Percentiles rank a stretch among this genome's conserved stretches.
Conservation (phyloP, 2,329 filamentous ascomycete genomes). For the Exophiala lecanii-corni region DNA sequence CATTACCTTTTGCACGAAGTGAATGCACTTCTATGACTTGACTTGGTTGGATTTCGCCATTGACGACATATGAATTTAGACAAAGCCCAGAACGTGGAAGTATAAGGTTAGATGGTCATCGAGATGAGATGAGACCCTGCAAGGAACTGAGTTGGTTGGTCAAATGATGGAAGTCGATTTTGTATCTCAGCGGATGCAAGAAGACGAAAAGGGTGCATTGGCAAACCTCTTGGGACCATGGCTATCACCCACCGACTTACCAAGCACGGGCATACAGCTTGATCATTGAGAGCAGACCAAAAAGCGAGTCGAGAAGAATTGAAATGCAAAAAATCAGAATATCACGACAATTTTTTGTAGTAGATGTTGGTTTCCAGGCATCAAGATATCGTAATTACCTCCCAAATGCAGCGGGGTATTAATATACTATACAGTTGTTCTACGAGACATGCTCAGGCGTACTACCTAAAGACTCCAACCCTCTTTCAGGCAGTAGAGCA, state of each 20-base stretch:
- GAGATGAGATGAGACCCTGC: too few relatives aligned
- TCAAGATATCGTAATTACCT: neutral
- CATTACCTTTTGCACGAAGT: neutral
- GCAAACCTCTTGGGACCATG: too few relatives aligned
- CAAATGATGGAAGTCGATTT: too few relatives aligned
- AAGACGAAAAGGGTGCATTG: neutral
- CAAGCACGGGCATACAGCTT: neutral
- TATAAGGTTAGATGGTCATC: neutral
- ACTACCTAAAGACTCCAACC: constrained; percentile 19
- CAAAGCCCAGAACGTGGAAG: neutral
- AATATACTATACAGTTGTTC: neutral
- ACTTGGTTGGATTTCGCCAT: neutral
- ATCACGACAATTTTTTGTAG: neutral
- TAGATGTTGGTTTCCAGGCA: neutral
- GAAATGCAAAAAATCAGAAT: neutral
- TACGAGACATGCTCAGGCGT: constrained; percentile 3
- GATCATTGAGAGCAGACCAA: neutral
- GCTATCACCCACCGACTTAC: too few relatives aligned
- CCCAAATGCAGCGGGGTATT: too few relatives aligned
- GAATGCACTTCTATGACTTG: neutral
- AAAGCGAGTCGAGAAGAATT: constrained; percentile 3
- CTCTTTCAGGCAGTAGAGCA: constrained; percentile 8
- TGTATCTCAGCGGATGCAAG: neutral
- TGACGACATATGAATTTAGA: neutral
- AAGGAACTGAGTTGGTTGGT: too few relatives aligned